Evolutionary conservation across 208 protist genomes (phyloP).

Genomic region (Crithidia sp.): DNA sequence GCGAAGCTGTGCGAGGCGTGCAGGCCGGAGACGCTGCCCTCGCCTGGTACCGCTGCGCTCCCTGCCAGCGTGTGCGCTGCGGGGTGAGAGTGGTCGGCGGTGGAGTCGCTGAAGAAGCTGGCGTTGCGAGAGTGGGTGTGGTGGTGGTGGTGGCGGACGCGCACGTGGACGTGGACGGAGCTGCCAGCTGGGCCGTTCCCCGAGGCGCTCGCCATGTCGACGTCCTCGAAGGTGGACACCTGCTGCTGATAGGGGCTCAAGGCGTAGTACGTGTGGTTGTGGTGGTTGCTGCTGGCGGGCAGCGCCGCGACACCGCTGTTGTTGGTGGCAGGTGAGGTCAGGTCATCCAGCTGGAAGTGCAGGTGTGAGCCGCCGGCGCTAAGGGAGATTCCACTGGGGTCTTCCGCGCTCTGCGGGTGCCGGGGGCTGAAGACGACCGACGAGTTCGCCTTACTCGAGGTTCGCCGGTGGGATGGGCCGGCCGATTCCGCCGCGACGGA

Average conservation of each 20-base stretch:
- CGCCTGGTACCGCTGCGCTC: background rate
- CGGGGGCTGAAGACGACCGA: background rate
- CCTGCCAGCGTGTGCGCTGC: background rate
- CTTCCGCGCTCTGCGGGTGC: constrained; percentile 11
- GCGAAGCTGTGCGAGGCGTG: constrained; percentile 21
- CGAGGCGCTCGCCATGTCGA: background rate
- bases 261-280: constrained; percentile 7
- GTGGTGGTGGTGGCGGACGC: constrained; percentile 30
- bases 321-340: constrained; percentile 5
- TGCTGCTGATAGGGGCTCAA: constrained; percentile 25
- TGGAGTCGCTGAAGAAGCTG: constrained; percentile 42
- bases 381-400: background rate
- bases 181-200: constrained; percentile 5
- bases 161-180: constrained; percentile 37
- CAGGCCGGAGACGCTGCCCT: constrained; percentile 4
- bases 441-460: background rate
- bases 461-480: background rate
- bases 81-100: constrained; percentile 15
- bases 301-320: background rate
- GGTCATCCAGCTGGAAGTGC: constrained; percentile 12
- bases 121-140: constrained; percentile 21
- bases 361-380: constrained; percentile 4
- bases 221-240: constrained; percentile 10
- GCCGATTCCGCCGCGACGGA: background rate
- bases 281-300: background rate